Percentiles rank a stretch among this genome's conserved stretches.
Evolutionary conservation across 192 early-diverging fungal species (phyloP).

Genomic region (Mortierella antarctica): DNA sequence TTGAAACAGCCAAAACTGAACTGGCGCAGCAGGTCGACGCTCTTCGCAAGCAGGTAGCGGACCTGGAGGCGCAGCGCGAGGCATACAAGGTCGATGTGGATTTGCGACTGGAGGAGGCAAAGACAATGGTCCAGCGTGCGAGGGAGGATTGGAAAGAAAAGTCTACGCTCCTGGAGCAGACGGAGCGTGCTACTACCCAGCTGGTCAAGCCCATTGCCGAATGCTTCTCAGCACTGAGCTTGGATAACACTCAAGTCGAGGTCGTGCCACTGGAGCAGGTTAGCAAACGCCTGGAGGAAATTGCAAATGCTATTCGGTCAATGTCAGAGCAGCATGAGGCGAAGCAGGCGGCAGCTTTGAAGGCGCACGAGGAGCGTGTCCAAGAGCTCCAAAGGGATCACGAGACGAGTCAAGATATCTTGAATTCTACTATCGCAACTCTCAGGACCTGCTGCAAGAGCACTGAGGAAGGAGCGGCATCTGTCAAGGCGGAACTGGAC

Average conservation of each 20-base stretch:
- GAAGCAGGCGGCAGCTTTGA: neutral
- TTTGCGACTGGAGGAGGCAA: conserved; percentile 35
- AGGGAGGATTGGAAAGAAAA: conserved; percentile 52
- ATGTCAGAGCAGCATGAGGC: conserved; percentile 15
- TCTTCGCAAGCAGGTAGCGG: conserved; percentile 37
- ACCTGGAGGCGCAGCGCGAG: conserved; percentile 35
- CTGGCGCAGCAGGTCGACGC: conserved; percentile 27
- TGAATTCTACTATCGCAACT: conserved; percentile 25
- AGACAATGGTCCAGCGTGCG: conserved; percentile 40
- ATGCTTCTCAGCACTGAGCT: conserved; percentile 10
- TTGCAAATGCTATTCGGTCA: conserved; percentile 15
- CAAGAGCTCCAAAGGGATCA: conserved; percentile 16
- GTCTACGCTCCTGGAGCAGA: conserved; percentile 33
- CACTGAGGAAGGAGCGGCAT: conserved; percentile 5
- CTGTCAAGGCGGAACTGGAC: conserved; percentile 3
- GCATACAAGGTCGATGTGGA: conserved; percentile 42
- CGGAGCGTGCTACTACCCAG: conserved; percentile 23
- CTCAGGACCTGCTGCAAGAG: conserved; percentile 22
- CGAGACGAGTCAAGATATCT: conserved; percentile 15
- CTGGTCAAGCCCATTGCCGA: conserved; percentile 24
- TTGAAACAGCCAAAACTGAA: conserved; percentile 20
- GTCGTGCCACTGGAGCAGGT: conserved; percentile 17
- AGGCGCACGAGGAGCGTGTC: neutral
- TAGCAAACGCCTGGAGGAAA: conserved; percentile 8
- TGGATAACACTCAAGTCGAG: neutral